phyloP scores from a whole-genome alignment of 306 rosid species.

The Morella rubra region DNA sequence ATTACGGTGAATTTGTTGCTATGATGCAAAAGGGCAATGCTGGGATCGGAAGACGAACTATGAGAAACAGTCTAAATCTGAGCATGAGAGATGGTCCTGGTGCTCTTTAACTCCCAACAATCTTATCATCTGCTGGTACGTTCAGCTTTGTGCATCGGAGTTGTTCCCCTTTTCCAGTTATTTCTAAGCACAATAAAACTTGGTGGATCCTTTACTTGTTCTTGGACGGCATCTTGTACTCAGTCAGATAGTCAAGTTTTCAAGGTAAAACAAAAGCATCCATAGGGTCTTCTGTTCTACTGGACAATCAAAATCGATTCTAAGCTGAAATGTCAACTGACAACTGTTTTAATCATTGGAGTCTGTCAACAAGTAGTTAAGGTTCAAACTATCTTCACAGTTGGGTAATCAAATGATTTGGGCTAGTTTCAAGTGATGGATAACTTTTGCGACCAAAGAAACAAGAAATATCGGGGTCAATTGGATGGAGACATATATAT shows the following conservation, averaged over 20 bases:
- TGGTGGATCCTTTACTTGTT: neutral
- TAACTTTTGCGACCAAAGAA: neutral
- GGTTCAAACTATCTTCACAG: conserved; percentile 5
- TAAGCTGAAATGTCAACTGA: neutral
- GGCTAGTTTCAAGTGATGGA: conserved; percentile 1
- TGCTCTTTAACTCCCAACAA: conserved; percentile 50
- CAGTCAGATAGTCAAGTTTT: neutral
- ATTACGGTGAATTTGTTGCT: conserved; percentile 89
- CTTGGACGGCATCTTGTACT: neutral
- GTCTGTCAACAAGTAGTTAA: neutral
- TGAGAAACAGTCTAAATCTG: conserved; percentile 87
- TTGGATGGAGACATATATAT: neutral
- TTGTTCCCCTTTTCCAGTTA: neutral
- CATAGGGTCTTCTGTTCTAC: neutral
- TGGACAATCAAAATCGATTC: neutral
- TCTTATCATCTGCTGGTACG: conserved; percentile 52
- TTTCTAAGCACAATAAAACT: neutral
- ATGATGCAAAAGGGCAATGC: conserved; percentile 97
- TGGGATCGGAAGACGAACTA: conserved; percentile 87
- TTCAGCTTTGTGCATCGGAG: conserved; percentile 4
- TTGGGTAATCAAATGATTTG: neutral
- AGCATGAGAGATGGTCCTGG: conserved; percentile 90
- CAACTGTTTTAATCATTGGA: neutral
- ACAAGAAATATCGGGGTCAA: neutral
- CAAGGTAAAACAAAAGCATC: neutral